Conservation (phyloP, 495 filamentous ascomycete species). For the Penicillium coprophilum region DNA sequence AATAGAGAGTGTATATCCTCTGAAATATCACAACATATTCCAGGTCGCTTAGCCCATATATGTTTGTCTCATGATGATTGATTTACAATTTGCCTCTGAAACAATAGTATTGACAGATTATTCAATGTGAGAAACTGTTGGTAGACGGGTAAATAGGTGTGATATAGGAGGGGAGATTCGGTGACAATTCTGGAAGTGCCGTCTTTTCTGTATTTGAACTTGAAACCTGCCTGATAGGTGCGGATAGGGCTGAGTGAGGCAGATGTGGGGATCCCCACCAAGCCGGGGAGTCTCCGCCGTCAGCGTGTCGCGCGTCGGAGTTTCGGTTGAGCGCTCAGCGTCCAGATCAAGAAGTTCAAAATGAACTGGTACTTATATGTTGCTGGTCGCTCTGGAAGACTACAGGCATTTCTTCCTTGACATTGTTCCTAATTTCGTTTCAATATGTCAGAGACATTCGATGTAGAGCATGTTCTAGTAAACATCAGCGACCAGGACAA, state of each 20-base stretch:
- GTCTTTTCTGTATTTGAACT: too few species aligned
- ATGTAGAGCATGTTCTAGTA: slow-evolving; percentile 33
- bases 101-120: too few species aligned
- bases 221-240: neutral
- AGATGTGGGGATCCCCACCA: slow-evolving; percentile 15
- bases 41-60: too few species aligned
- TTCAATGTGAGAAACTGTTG: too few species aligned
- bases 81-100: too few species aligned
- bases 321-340: neutral
- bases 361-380: slow-evolving; percentile 16
- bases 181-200: too few species aligned
- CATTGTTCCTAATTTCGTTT: slow-evolving; percentile 6
- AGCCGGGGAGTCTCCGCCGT: slow-evolving; percentile 17
- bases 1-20: too few species aligned
- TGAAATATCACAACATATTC: too few species aligned
- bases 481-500: slow-evolving; percentile 32
- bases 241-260: slow-evolving; percentile 6
- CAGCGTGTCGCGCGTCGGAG: slow-evolving; percentile 5
- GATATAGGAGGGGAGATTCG: too few species aligned
- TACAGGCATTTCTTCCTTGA: slow-evolving; percentile 14
- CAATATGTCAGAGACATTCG: slow-evolving; percentile 25
- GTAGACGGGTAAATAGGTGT: too few species aligned
- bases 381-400: slow-evolving; percentile 8
- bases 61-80: too few species aligned
- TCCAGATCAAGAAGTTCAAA: too few species aligned